A percentile compares a stretch with the other conserved stretches of the same genome.
Evolutionary conservation across 2,329 filamentous ascomycete genomes (phyloP).

Genomic region (Phyllosticta citribraziliensis): DNA sequence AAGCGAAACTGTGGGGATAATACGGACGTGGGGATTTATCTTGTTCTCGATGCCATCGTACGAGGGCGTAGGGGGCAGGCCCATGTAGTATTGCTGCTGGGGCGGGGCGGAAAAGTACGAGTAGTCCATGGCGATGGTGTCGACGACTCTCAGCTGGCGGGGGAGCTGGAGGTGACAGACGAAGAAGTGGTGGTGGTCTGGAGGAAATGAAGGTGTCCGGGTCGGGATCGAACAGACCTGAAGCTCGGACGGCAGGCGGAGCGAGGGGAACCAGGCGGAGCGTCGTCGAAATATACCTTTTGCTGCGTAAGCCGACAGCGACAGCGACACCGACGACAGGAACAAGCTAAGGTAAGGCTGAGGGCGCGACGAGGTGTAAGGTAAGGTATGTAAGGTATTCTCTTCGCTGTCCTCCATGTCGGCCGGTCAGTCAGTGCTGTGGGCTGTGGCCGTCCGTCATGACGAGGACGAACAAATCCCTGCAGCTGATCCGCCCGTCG

Average conservation of each 20-base stretch:
- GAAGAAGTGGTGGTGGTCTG: background rate
- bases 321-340: too few species aligned
- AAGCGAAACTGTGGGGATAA: background rate
- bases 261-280: background rate
- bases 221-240: background rate
- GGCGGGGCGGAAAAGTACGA: constrained; percentile 37
- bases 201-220: constrained; percentile 1
- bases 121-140: constrained; percentile 42
- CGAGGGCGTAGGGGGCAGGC: constrained; percentile 30
- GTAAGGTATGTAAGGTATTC: too few species aligned
- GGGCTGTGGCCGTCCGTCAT: background rate
- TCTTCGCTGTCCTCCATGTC: too few species aligned
- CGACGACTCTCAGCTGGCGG: background rate
- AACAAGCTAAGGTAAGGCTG: too few species aligned
- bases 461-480: background rate
- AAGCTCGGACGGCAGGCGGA: background rate
- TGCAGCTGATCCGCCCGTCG: background rate
- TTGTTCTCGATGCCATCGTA: constrained; percentile 14
- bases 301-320: background rate
- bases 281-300: background rate
- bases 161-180: background rate
- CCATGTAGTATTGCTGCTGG: constrained; percentile 41
- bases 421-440: background rate
- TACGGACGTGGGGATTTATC: constrained; percentile 4
- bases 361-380: too few species aligned